Evolutionary conservation across 2,329 filamentous ascomycete species (phyloP), one percentile per base, ranked within the genome.

Genomic region (Madurella fahalii): DNA sequence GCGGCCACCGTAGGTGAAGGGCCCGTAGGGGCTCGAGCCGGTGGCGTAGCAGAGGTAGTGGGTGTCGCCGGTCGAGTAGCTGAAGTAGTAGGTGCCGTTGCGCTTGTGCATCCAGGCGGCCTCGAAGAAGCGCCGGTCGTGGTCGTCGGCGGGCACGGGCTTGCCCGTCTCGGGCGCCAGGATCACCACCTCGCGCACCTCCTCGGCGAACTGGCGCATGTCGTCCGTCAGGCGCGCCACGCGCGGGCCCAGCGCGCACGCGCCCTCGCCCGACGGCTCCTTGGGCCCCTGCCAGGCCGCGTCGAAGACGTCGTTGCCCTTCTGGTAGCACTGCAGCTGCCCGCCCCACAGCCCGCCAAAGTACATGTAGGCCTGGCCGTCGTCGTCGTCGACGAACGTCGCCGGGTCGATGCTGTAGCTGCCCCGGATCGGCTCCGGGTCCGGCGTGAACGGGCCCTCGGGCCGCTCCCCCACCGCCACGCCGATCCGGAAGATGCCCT

Each of bases 331-430:
- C 69, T 91, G 87, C 60, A 92, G 73, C 71, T 92, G 88, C 0
- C 88, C 88, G 54, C 88, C 88, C 88, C 88, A 92, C 18, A 92
- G 78, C 0, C 88, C 88, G 43, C 88, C 88, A 62, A 91, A 90
- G 70, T 90, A 92, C 40, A 89, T 68, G 66, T 87, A 89, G 2
- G 79, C 83, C 49, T 77, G 67, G 9, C 76, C 80, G 61, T 86
- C 81, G 43, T 86, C 81, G 43, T 81, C 68, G 66, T 92, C 88
- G 15, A 91, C 86, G 59, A 91, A 89, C 34, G 76, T 78, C 12
- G 88, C 87, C 0, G 88, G 88, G 66, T 92, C 88, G 65, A 92
- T 90, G 64, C 83, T 88, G 72, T 84, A 91, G 61, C 81, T 86
- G 1, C 86, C 87, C 48, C 74, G 67, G 64, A 92, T 89, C 12